Evolutionary conservation across 495 filamentous ascomycete species (phyloP).

Genomic region (Cudoniella acicularis): DNA sequence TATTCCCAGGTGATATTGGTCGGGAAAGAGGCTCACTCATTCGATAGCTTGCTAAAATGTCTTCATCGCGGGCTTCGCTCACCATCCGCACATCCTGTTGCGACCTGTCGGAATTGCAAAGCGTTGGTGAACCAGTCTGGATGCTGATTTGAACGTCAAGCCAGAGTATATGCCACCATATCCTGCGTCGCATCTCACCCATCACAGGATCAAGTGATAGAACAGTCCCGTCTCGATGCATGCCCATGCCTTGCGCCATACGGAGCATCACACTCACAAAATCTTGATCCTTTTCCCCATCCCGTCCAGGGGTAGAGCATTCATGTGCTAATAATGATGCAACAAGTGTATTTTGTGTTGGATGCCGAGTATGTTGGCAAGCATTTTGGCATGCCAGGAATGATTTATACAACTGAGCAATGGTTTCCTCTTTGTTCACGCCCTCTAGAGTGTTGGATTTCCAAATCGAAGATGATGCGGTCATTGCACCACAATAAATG

Average conservation of each 20-base stretch:
- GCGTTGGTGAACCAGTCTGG: not conserved
- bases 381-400: not conserved
- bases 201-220: not conserved
- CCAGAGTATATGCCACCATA: not conserved
- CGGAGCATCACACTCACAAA: conserved; percentile 34
- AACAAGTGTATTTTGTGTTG: not conserved
- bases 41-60: not conserved
- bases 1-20: not conserved
- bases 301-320: not conserved
- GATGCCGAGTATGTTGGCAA: not conserved
- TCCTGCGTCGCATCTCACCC: not conserved
- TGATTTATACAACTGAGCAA: not conserved
- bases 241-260: conserved; percentile 34
- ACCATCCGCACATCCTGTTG: not conserved
- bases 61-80: not conserved
- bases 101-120: not conserved
- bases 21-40: not conserved
- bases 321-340: not conserved
- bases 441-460: not conserved
- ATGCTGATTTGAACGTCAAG: not conserved
- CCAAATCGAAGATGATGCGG: not conserved
- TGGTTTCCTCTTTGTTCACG: not conserved
- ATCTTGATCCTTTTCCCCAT: conserved; percentile 14
- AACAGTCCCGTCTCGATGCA: conserved; percentile 37
- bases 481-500: not conserved